Evolutionary conservation across 371 early-diverging fungal species (phyloP).

Genomic region (Mortierella sp.): DNA sequence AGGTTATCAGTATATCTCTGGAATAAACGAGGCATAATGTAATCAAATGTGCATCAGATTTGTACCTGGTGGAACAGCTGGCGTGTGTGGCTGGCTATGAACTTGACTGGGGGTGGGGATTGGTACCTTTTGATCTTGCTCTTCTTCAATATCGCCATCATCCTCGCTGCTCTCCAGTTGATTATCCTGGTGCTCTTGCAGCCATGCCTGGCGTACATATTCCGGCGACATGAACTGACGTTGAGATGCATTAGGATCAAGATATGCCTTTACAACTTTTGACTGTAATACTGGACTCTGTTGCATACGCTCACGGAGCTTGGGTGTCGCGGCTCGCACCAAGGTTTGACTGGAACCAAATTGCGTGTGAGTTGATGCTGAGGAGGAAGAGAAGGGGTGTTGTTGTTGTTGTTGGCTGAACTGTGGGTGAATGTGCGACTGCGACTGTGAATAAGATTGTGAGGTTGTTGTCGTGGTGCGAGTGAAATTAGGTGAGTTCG

Average conservation of each 20-base stretch:
- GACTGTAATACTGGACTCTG: conserved; percentile 45
- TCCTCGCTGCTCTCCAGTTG: conserved; percentile 50
- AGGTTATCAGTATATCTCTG: background rate
- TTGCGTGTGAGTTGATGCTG: conserved; percentile 14
- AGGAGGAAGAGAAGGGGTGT: conserved; percentile 12
- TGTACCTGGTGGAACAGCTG: conserved; percentile 12
- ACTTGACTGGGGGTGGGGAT: background rate
- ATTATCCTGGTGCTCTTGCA: conserved; percentile 38
- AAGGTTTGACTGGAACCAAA: conserved; percentile 9
- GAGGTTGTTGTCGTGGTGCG: background rate
- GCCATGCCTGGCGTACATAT: conserved; percentile 40
- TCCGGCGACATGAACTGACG: conserved; percentile 26
- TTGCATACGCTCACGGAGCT: conserved; percentile 51
- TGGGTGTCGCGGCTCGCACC: conserved; percentile 24
- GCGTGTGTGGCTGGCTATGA: conserved; percentile 1
- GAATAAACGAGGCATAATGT: background rate
- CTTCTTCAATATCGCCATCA: conserved; percentile 19
- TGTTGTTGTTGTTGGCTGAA: conserved; percentile 7
- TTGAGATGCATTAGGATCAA: conserved; percentile 29
- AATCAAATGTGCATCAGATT: background rate
- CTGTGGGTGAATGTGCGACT: background rate
- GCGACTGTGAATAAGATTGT: conserved; percentile 9
- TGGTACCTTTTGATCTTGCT: conserved; percentile 3
- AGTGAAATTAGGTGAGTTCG: background rate
- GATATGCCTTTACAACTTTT: conserved; percentile 47